Evolutionary conservation across 805 yeast species (phyloP).

Genomic region (Spencermartinsiella europaea): DNA sequence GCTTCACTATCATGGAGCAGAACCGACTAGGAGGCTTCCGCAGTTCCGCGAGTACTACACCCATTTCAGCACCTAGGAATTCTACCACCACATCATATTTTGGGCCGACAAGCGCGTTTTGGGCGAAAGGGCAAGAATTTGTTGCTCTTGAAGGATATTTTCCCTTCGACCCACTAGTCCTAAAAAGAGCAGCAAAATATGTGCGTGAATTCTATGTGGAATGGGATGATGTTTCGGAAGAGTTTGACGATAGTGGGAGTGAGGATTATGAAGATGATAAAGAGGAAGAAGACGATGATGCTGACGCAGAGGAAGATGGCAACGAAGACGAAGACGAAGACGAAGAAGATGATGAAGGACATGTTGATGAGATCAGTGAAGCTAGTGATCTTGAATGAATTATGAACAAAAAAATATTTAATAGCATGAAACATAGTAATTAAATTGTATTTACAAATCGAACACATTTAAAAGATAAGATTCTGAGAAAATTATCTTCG

Average conservation of each 20-base stretch:
- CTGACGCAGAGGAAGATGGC: conserved; percentile 16
- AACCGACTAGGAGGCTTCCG: conserved; percentile 58
- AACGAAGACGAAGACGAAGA: too few relatives aligned
- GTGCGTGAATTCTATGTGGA: conserved; percentile 62
- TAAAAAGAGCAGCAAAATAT: conserved; percentile 53
- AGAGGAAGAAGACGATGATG: conserved; percentile 24
- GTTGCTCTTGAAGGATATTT: conserved; percentile 90
- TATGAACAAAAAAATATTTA: not conserved
- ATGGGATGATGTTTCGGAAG: conserved; percentile 73
- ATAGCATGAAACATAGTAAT: not conserved
- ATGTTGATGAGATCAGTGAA: not conserved
- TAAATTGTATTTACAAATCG: too few relatives aligned
- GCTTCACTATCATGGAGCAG: conserved; percentile 88
- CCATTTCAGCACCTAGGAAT: conserved; percentile 14
- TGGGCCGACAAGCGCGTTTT: conserved; percentile 32
- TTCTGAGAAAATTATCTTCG: too few relatives aligned
- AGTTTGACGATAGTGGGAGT: conserved; percentile 37
- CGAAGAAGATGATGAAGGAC: too few relatives aligned
- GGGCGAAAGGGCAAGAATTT: conserved; percentile 66
- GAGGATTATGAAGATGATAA: conserved; percentile 40
- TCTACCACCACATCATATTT: conserved; percentile 31
- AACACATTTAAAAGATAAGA: too few relatives aligned
- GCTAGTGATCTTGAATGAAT: not conserved
- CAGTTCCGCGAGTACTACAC: conserved; percentile 24
- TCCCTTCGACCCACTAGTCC: conserved; percentile 88